These are phyloP conservation scores for Paecilomyces sp. DNA, from an alignment of 2,329 filamentous ascomycete species.

Conservation along the genomic window DNA sequence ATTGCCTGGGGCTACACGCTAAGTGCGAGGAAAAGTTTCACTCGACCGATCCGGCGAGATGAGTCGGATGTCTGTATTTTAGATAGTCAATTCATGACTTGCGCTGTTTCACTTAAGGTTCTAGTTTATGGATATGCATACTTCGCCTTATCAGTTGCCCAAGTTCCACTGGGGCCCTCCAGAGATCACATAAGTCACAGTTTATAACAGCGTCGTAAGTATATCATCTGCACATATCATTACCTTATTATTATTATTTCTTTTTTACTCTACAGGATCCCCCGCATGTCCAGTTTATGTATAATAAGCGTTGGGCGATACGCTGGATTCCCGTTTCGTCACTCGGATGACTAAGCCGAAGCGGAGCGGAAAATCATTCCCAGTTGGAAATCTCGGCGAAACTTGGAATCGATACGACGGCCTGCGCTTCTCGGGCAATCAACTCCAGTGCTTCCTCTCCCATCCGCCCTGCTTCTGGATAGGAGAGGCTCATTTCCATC, in stretches of 20 bases:
- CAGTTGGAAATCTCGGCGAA: conserved; percentile 4
- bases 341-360: conserved; percentile 11
- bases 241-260: too few species aligned
- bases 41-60: background rate
- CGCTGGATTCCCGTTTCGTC: background rate
- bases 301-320: background rate
- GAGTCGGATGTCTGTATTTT: background rate
- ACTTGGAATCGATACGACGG: conserved; percentile 3
- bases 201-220: too few species aligned
- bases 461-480: background rate
- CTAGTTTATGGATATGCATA: too few species aligned
- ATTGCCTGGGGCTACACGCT: background rate
- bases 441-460: background rate
- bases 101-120: too few species aligned
- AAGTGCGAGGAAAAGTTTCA: background rate
- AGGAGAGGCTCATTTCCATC: background rate
- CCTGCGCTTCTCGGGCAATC: conserved; percentile 1
- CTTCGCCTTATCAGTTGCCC: too few species aligned
- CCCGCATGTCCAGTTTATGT: background rate
- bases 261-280: too few species aligned
- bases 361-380: conserved; percentile 17
- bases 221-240: too few species aligned
- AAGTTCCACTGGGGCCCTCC: too few species aligned
- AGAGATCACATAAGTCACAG: too few species aligned
- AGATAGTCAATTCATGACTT: background rate